Base-by-base conservation (phyloP, 169 alveolate species). In the Plasmodium chabaudi region DNA sequence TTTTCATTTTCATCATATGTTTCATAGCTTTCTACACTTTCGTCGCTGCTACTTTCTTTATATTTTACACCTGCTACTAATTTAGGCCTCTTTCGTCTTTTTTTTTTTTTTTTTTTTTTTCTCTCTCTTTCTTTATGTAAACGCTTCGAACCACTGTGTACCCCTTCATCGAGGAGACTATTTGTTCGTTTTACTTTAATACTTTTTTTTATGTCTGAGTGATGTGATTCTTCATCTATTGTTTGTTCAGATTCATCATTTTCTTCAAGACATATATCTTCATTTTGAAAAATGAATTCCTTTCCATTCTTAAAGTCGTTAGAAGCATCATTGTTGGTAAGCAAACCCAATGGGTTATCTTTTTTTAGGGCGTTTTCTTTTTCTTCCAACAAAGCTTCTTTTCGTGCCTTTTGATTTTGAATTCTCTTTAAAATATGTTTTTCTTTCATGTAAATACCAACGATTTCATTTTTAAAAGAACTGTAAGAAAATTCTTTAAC, bases 391-490 rank as follows among this genome's bases (percentile, higher is more conserved):
- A 71, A 39, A 17, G 17, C 23, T 17, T 71, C 56, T 10, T 67
- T 13, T 15, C 56, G 17, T 51, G 13, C 12, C 17, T 21, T 23
- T 10, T 71, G 69, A 63, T 49, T 23, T 27, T 75, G 77, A 6
- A 17, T 75, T 19, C 47, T 47, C 68, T 21, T 46, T 46, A 92
- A 72, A 72, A 90, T 72, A 15, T 86, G 44, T 77, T 91, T 39
- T 77, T 93, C 87, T 49, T 67, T 67, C 25, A 53, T 72, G n/a
- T 82, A 82, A 9, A 82, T n/a, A 13, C 51, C 51, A 1, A 82
- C 84, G 17, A 82, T 82, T 55, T 82, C 82, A 61, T 67, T 27
- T 70, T 68, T 65, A 65, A 55, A 82, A 55, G 70, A 67, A 51
- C 65, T 25, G 46, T 55, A 82, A 10, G 90, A 82, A 61, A 82